phyloP scores from a whole-genome alignment of 805 yeast species.

The Candida xyloterini region DNA sequence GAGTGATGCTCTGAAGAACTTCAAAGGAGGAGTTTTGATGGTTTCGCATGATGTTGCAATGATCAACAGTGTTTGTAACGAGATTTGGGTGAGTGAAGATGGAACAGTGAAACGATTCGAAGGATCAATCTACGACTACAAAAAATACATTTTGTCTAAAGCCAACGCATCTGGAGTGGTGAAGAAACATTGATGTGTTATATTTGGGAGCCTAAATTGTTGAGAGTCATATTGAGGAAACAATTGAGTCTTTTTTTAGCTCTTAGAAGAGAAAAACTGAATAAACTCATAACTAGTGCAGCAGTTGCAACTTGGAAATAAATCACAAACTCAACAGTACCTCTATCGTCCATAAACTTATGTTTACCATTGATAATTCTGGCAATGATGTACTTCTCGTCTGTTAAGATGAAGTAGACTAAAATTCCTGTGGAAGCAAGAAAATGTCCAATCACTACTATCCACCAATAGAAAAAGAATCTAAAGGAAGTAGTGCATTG shows the following conservation, averaged over 20 bases:
- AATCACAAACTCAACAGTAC: constrained; percentile 14
- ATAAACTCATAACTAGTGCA: constrained; percentile 6
- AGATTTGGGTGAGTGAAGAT: constrained; percentile 92
- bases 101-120: constrained; percentile 74
- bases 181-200: constrained; percentile 57
- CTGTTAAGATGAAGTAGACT: constrained; percentile 7
- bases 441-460: constrained; percentile 11
- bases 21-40: constrained; percentile 95
- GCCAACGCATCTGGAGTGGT: constrained; percentile 90
- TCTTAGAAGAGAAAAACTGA: constrained; percentile 10
- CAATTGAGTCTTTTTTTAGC: constrained; percentile 13
- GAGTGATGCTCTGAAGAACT: constrained; percentile 79
- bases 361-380: constrained; percentile 6
- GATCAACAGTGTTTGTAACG: constrained; percentile 84
- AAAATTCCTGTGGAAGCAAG: constrained; percentile 6
- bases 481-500: constrained; percentile 14
- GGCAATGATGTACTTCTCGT: constrained; percentile 8
- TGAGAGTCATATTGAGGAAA: constrained; percentile 7
- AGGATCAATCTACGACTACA: constrained; percentile 86
- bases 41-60: constrained; percentile 96
- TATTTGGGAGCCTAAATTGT: background rate
- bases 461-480: constrained; percentile 19
- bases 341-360: constrained; percentile 7
- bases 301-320: constrained; percentile 12
- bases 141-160: constrained; percentile 73